A percentile compares a stretch with the other conserved stretches of the same genome.
These are phyloP conservation scores for Mycena maculata DNA, from an alignment of 768 basidiomycete genomes.

Conservation along the genomic window DNA sequence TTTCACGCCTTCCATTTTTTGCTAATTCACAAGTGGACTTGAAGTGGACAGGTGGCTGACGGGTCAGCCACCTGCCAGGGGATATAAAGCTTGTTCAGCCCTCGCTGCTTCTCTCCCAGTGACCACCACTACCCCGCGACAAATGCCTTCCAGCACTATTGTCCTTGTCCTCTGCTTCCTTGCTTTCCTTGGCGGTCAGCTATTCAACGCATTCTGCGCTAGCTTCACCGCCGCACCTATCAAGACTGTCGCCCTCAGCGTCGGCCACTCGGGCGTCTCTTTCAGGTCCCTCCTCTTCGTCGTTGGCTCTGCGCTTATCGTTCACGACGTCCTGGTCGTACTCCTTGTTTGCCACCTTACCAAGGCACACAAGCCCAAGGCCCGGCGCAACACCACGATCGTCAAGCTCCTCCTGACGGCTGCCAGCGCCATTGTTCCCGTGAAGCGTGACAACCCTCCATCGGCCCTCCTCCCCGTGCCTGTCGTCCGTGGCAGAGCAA, in stretches of 20 bases:
- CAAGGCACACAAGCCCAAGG: not conserved
- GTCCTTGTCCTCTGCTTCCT: not conserved
- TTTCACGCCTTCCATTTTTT: no score
- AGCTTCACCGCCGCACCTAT: not conserved
- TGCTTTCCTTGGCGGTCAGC: not conserved
- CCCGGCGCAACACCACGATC: no score
- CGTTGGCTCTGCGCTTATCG: not conserved
- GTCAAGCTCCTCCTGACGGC: no score
- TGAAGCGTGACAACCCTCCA: no score
- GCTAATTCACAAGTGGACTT: no score
- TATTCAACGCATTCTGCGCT: not conserved
- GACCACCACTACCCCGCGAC: slow-evolving; percentile 1
- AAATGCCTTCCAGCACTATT: not conserved
- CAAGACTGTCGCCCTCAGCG: not conserved
- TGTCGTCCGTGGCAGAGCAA: no score
- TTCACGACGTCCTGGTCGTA: not conserved
- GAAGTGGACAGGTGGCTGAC: no score
- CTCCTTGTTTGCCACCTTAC: not conserved
- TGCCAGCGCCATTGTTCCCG: no score
- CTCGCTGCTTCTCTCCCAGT: not conserved
- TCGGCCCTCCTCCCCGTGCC: no score
- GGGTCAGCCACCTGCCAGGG: not conserved
- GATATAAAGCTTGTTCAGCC: not conserved
- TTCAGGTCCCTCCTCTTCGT: not conserved
- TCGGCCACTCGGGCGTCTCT: not conserved